phyloP scores from a whole-genome alignment of 31 red algal species.

The Porphyra umbilicalis region DNA sequence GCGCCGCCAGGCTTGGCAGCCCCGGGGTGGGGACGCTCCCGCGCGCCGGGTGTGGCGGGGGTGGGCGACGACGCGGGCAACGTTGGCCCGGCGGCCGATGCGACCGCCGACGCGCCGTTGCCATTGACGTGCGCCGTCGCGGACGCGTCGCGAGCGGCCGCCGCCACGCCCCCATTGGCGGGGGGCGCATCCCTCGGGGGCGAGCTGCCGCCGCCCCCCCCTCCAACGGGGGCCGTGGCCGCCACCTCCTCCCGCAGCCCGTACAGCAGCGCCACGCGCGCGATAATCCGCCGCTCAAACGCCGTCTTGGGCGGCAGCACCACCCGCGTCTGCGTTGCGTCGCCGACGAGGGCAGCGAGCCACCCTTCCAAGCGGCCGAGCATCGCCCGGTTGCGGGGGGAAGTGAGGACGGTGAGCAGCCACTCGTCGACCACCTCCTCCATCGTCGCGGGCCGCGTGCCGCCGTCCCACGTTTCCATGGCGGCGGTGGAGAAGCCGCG shows the following conservation, averaged over 20 bases:
- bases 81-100: background rate
- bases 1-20: background rate
- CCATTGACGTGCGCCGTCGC: too few species aligned
- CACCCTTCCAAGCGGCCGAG: slow-evolving; percentile 2
- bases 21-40: background rate
- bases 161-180: background rate
- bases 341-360: slow-evolving; percentile 1
- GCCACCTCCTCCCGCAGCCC: background rate
- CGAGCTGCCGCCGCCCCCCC: background rate
- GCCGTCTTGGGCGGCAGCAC: slow-evolving; percentile 6
- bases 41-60: background rate
- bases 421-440: slow-evolving; percentile 4
- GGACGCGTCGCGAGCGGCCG: background rate
- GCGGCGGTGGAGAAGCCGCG: background rate
- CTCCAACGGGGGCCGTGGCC: background rate
- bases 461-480: background rate
- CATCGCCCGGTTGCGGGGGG: slow-evolving; percentile 1
- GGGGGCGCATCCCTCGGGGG: background rate
- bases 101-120: background rate
- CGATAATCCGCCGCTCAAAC: slow-evolving; percentile 9
- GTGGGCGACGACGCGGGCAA: background rate
- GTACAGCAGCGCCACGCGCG: slow-evolving; percentile 6
- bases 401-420: slow-evolving; percentile 4
- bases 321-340: slow-evolving; percentile 4
- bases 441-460: background rate